These are phyloP conservation scores for Warburgia ugandensis DNA, from an alignment of 164 flowering plant genomes.

Conservation along the genomic window DNA sequence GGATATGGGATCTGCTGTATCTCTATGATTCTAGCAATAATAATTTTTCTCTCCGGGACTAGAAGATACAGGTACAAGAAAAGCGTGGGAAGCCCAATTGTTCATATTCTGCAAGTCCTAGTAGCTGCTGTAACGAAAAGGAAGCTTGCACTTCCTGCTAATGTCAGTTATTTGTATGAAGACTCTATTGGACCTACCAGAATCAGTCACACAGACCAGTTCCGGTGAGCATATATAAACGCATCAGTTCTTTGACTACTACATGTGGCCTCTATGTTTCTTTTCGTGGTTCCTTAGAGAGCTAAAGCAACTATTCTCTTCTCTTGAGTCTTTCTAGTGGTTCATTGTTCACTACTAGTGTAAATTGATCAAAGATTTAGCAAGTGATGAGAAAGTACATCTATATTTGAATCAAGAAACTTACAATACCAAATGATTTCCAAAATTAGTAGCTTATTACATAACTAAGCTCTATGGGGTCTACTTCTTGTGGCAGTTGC, in stretches of 20 bases:
- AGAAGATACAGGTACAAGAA: conserved; percentile 63
- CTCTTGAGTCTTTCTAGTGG: too few species aligned
- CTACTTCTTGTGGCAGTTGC: conserved; percentile 31
- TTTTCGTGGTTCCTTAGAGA: too few species aligned
- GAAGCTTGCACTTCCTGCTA: conserved; percentile 32
- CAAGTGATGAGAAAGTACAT: too few species aligned
- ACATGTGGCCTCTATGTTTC: not conserved
- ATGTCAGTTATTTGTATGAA: conserved; percentile 33
- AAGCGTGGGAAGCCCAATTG: conserved; percentile 61
- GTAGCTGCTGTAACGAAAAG: conserved; percentile 53
- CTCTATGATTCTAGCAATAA: conserved; percentile 52
- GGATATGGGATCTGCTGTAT: conserved; percentile 67
- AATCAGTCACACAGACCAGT: conserved; percentile 54
- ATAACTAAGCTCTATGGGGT: too few species aligned
- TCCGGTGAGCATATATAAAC: conserved; percentile 28
- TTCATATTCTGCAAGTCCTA: conserved; percentile 58
- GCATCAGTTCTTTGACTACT: not conserved
- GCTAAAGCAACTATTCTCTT: too few species aligned
- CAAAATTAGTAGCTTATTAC: too few species aligned
- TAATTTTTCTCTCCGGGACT: conserved; percentile 54
- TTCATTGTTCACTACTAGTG: too few species aligned
- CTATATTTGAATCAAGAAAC: too few species aligned
- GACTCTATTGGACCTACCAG: conserved; percentile 34
- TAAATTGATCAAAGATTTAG: too few species aligned
- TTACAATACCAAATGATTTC: too few species aligned